A percentile compares a stretch with the other conserved stretches of the same genome.
Evolutionary conservation across 2,329 filamentous ascomycete genomes (phyloP).

Genomic region (Dothideomycetidae sp.): DNA sequence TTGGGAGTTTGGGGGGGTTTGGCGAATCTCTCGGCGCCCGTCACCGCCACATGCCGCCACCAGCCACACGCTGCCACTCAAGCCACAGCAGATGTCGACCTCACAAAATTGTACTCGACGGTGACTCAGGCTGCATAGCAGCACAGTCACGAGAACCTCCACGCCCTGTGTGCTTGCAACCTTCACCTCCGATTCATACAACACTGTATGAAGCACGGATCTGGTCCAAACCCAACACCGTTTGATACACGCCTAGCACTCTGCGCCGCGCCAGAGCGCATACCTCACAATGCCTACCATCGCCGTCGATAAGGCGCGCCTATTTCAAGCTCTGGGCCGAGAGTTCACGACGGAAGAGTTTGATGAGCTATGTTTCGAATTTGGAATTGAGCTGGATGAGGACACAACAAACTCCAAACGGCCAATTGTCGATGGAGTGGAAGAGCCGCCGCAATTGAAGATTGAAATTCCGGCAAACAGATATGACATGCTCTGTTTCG

Average conservation of each 20-base stretch:
- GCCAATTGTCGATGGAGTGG: conserved; percentile 59
- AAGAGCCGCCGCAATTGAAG: conserved; percentile 85
- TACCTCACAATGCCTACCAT: conserved; percentile 83
- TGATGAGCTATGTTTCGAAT: conserved; percentile 96
- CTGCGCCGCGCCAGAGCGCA: too few species aligned
- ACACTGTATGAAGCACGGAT: too few species aligned
- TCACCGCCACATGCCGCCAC: neutral
- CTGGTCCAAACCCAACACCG: too few species aligned
- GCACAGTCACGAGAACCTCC: neutral
- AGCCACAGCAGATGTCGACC: neutral
- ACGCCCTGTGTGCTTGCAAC: neutral
- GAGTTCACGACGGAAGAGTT: conserved; percentile 91
- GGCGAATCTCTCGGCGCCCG: neutral
- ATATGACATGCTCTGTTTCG: conserved; percentile 90
- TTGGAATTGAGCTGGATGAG: conserved; percentile 95
- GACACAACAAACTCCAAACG: conserved; percentile 68
- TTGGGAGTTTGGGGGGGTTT: neutral
- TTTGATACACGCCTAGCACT: too few species aligned
- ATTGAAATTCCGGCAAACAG: conserved; percentile 96
- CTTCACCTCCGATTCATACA: too few species aligned
- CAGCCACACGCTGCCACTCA: neutral
- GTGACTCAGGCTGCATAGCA: neutral
- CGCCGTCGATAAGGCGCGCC: conserved; percentile 84
- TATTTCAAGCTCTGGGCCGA: conserved; percentile 83
- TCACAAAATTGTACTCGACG: neutral